Base-by-base conservation (phyloP, 2,329 filamentous ascomycete species). In the Pyricularia sp. region DNA sequence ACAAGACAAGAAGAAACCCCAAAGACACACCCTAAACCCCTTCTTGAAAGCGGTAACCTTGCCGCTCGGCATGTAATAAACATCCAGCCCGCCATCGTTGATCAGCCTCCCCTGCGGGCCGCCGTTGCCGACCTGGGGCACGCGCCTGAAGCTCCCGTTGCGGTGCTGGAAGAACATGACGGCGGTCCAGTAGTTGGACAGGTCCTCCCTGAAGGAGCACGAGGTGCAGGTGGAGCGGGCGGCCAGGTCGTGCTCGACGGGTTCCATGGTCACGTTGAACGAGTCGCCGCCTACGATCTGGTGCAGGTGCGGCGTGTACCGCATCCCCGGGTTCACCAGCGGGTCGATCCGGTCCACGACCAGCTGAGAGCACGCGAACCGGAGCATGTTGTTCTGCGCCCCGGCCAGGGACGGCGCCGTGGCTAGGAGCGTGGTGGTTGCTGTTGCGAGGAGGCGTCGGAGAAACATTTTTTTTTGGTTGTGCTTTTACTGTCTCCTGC, bases 181-280 rank as follows among this genome's bases (percentile, higher is more conserved):
- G 69, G 80, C 79, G 26, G 80, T 81, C 80, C 80, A 82, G 77
- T 82, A 81, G 78, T 82, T 82, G 75, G 79, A 81, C 73, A 78
- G 77, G 74, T 82, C 79, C 73, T 82, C 77, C 69, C 73, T 75
- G 75, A 82, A 81, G 61, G 74, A 80, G 76, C 80, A 82, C 26
- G 79, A 81, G 10, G 79, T 82, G 76, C 80, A 81, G 42, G 77
- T 79, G 12, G 80, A 81, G 67, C 71, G 70, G 61, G 72, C 50
- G 11, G 78, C 72, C 26, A 78, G 75, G 68, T 81, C 78, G 72
- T 36, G 33, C 33, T 2, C 73, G 23, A 69, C 71, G 6, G 77
- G 76, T 73, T 80, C 78, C 80, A 82, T 81, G 71, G 78, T 79
- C 70, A 80, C 71, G 76, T 81, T 81, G 75, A 82, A 80, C 33